Percentiles rank a stretch among this genome's conserved stretches.
Evolutionary conservation across 2,329 filamentous ascomycete genomes (phyloP).

Genomic region (Immersiporthe knoxdaviesiana): DNA sequence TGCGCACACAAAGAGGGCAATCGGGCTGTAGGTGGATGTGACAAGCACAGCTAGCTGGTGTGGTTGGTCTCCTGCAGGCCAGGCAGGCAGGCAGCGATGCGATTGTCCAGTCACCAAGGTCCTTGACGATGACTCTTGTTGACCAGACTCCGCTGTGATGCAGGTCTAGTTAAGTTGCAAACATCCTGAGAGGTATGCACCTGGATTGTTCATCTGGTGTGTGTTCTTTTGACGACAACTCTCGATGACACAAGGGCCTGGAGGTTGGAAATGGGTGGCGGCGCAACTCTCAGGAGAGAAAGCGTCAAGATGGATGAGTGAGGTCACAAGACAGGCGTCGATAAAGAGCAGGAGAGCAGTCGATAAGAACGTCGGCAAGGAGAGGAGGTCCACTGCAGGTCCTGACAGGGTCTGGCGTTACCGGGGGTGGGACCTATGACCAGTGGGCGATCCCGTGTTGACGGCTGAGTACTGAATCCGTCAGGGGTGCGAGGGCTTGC

Average conservation of each 20-base stretch:
- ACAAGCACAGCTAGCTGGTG: conserved; percentile 17
- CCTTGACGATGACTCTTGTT: conserved; percentile 15
- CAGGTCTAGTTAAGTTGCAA: conserved; percentile 23
- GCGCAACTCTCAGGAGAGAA: conserved; percentile 15
- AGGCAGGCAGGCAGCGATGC: conserved; percentile 30
- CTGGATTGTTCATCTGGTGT: conserved; percentile 9
- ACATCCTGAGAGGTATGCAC: conserved; percentile 20
- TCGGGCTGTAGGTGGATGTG: conserved; percentile 27
- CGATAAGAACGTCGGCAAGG: conserved; percentile 22
- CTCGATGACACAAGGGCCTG: background rate
- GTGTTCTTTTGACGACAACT: background rate
- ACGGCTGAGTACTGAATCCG: conserved; percentile 5
- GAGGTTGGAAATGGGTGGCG: conserved; percentile 14
- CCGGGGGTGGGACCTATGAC: conserved; percentile 26
- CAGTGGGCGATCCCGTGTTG: conserved; percentile 19
- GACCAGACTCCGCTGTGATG: conserved; percentile 18
- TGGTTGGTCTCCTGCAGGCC: conserved; percentile 19
- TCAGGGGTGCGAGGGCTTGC: conserved; percentile 15
- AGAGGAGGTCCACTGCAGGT: background rate
- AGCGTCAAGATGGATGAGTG: conserved; percentile 7
- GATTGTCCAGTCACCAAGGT: conserved; percentile 19
- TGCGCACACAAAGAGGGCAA: conserved; percentile 19
- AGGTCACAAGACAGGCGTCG: conserved; percentile 22
- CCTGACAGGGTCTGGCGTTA: conserved; percentile 10
- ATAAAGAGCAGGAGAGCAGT: conserved; percentile 15